Evolutionary conservation across 1,139 yeast species (phyloP), one percentile per base, ranked within the genome.

Genomic region (Pichia sp.): DNA sequence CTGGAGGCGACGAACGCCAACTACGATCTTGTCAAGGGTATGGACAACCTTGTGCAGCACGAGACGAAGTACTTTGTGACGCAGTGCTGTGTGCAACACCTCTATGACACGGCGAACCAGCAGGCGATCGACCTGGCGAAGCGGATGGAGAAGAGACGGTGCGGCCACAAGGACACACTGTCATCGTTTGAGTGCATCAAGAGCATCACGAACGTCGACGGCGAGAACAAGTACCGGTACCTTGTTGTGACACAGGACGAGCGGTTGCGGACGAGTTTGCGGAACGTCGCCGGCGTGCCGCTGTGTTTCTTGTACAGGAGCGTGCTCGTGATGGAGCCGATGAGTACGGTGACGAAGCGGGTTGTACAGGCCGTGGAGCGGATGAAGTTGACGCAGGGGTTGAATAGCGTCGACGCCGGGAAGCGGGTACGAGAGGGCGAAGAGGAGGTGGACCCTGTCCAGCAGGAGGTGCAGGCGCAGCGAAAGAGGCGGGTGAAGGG

Each of bases 301-400:
- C 71, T 93, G 61, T 75, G 92, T 8, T 91, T 87, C 69, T 83
- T 93, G 81, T 86, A 87, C 66, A 78, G 97, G 60, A 83, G 96
- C 1, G 99, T 95, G 27, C 88, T 93, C 93, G 85, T 93, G 47
- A 85, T 93, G 95, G 99, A 93, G 70, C 97, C 97, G 14, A 74
- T 92, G 61, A 87, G 96, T 51, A 80, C 79, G 48, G 87, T 87
- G 10, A 86, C 95, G 49, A 76, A 78, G 17, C 72, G 73, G 52
- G 80, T 77, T 40, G 83, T 88, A 46, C 71, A 72, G 46, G 65
- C 70, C 40, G 73, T 78, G 50, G 99, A 93, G 69, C 68, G 72
- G 6, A 75, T 76, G 44, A 93, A 95, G 66, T 75, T 93, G 51
- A 81, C 81, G 5, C 80, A 78, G 31, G 98, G 98, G 0, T 77